Base-by-base conservation (phyloP, 805 yeast genomes). In the Saccharomyces eubayanus region DNA sequence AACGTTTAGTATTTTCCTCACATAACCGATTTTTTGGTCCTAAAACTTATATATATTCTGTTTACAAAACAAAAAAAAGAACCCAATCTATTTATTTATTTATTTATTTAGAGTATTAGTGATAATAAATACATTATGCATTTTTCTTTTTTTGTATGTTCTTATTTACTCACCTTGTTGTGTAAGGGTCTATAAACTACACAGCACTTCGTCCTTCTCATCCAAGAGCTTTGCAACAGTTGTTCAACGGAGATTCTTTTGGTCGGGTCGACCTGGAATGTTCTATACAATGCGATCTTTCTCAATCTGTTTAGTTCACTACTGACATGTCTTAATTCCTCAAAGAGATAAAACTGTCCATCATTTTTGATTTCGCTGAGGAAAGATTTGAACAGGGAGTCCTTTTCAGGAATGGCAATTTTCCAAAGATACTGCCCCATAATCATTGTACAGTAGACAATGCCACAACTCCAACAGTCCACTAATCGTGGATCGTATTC, bases 351-450 rank as follows among this genome's bases (percentile, higher is more conserved):
- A 77, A 82, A 28, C 65, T 61, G 68, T n/a, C 68, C 68, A 21
- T 74, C 71, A 14, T 59, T 62, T 56, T 60, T 66, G 49, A 87
- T 80, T 53, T 84, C 72, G 9, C 73, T 69, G 12, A 73, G 69
- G 47, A 76, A 62, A 59, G 77, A 83, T 54, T 77, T 77, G 31
- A 67, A 73, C 55, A 74, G 77, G 2, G 72, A 58, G 48, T 75
- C 80, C 57, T 77, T 82, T 24, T 78, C 84, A 51, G 77, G 77
- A 24, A 72, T 70, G 1, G 97, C 97, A 55, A 83, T 74, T 57
- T 85, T 83, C 98, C 98, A 92, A 48, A 90, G 73, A 66, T 90
- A 95, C 45, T 95, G 77, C 1, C 98, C 98, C 0, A 95, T 82
- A 50, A 95, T 67, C 91, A 85, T 85, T 6, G 84, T 85, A 74